Evolutionary conservation across 192 early-diverging fungal species (phyloP), one percentile per base, ranked within the genome.

Genomic region (Phlyctochytrium arcticum): DNA sequence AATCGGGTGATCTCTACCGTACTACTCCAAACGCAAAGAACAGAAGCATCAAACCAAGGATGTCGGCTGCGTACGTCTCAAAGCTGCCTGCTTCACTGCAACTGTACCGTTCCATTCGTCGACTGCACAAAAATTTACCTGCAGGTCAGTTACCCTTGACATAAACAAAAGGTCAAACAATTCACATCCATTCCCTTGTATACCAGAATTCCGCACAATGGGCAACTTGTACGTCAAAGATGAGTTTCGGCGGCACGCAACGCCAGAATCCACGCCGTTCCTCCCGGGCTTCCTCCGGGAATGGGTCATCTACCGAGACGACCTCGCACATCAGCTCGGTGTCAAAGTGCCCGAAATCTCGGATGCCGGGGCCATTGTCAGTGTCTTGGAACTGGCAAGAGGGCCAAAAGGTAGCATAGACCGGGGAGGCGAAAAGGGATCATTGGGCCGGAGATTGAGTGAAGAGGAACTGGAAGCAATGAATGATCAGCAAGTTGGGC

Each of bases 191-290:
- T 24, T 10, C 47, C 15, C 29, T 54, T 29, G 26, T 29, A 35
- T 15, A 12, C 4, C 56, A 59, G 69, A 54, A 29, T 36, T 71
- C 9, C 23, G 62, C 8, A 33, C 35, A 35, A 27, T 71, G 10
- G 69, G 69, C 2, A 63, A 71, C 63, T 30, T 24, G 33, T 71
- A 71, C 56, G 49, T 71, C 6, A 17, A 26, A 10, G 62, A 65
- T 34, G 69, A 71, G 44, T 71, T 71, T 49, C 32, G 50, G 9
- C 54, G 62, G 7, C 69, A 71, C 56, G 23, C 34, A 17, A 57
- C 57, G 21, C 62, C 69, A 7, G 69, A 71, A 5, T 44, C 60
- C 6, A 21, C 57, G 6, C n/a, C n/a, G n/a, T 71, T 71, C 36
- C 48, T 71, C 15, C 6, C 26, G 9, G 49, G 50, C 8, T 71